phyloP scores from a whole-genome alignment of 148 eudicot genomes.

The Talinum fruticosum region DNA sequence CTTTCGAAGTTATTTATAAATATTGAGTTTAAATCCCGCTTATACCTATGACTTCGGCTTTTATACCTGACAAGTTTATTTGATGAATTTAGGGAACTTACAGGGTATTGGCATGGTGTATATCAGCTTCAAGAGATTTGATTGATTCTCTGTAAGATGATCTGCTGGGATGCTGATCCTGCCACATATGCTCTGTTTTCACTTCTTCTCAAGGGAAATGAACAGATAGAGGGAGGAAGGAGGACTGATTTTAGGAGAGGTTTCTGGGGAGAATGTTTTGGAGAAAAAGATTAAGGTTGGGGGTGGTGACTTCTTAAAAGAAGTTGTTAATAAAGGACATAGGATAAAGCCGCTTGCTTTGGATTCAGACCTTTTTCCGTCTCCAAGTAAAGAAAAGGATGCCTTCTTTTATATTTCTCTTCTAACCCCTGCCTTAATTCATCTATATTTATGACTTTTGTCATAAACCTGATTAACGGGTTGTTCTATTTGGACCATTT shows the following conservation, averaged over 20 bases:
- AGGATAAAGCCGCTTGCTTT: conserved; percentile 40
- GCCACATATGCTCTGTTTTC: conserved; percentile 48
- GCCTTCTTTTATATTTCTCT: conserved; percentile 27
- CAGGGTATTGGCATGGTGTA: conserved; percentile 86
- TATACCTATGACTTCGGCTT: no score
- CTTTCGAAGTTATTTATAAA: no score
- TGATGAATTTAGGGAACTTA: conserved; percentile 28
- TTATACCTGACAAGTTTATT: no score
- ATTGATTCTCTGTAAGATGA: conserved; percentile 69
- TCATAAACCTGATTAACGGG: no score
- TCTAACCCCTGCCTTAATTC: conserved; percentile 13
- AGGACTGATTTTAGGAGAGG: not conserved
- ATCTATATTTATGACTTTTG: not conserved
- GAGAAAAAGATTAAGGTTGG: not conserved
- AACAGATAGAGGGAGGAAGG: not conserved
- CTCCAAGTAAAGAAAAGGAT: conserved; percentile 58
- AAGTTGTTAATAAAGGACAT: conserved; percentile 20
- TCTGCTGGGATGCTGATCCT: conserved; percentile 43
- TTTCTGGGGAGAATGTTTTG: conserved; percentile 22
- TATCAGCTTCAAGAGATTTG: conserved; percentile 83
- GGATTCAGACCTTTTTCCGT: conserved; percentile 29
- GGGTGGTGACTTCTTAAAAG: conserved; percentile 12
- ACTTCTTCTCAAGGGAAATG: not conserved
- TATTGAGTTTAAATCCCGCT: no score
- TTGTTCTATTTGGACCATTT: no score